A percentile compares a stretch with the other conserved stretches of the same genome.
These are phyloP conservation scores for Lactarius sp. DNA, from an alignment of 768 basidiomycete genomes.

Conservation along the genomic window DNA sequence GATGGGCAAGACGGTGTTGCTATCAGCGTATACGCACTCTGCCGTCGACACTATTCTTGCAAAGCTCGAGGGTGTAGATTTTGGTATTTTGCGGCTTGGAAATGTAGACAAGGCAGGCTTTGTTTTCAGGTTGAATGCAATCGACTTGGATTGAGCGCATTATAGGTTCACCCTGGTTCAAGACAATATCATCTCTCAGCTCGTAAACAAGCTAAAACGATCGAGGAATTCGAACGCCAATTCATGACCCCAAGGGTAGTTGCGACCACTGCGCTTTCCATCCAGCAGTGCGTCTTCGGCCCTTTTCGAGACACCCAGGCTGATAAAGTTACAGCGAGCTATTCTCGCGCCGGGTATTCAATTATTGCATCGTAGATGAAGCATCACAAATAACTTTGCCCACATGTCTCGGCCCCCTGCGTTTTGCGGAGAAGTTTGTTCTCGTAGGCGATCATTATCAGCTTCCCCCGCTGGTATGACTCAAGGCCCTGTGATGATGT, in stretches of 20 bases:
- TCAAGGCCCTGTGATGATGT: not conserved
- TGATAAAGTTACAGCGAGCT: constrained; percentile 52
- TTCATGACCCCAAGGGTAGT: constrained; percentile 89
- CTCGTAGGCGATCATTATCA: constrained; percentile 98
- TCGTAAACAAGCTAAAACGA: constrained; percentile 50
- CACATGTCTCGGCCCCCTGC: constrained; percentile 88
- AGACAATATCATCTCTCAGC: constrained; percentile 64
- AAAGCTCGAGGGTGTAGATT: constrained; percentile 64
- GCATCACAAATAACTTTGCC: constrained; percentile 97
- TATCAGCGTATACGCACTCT: constrained; percentile 95
- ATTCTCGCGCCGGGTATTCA: constrained; percentile 80
- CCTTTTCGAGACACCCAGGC: not conserved
- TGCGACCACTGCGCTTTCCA: constrained; percentile 89
- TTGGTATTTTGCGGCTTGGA: constrained; percentile 78
- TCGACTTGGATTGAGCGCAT: not conserved
- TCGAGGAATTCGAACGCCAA: constrained; percentile 80
- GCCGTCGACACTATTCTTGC: constrained; percentile 96
- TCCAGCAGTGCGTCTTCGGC: constrained; percentile 74
- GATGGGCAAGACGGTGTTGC: constrained; percentile 79
- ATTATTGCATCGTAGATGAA: constrained; percentile 97
- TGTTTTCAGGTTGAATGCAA: not conserved
- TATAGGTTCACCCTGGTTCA: constrained; percentile 78
- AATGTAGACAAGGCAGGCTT: constrained; percentile 80
- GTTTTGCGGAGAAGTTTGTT: constrained; percentile 86
- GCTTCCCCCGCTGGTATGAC: constrained; percentile 81